These are phyloP conservation scores for Pichia occidentalis DNA, from an alignment of 805 yeast species.

Conservation along the genomic window DNA sequence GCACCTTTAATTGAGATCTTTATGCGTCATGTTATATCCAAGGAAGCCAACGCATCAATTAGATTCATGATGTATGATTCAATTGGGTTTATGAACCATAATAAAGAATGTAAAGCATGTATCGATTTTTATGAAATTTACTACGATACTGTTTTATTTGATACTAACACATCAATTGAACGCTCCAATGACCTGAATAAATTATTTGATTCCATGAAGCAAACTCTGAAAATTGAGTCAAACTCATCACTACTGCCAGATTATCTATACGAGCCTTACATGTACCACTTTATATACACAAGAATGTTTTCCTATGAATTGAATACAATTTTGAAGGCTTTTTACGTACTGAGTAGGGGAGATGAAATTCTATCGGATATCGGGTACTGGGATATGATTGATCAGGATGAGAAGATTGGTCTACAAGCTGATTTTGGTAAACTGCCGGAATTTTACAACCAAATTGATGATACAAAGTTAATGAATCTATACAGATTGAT, in stretches of 20 bases:
- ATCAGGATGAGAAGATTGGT: background rate
- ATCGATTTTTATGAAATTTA: constrained; percentile 3
- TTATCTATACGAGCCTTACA: constrained; percentile 3
- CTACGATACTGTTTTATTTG: background rate
- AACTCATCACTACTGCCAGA: background rate
- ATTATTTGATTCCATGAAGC: background rate
- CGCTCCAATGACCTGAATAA: background rate
- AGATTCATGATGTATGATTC: constrained; percentile 7
- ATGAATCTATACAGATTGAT: constrained; percentile 6
- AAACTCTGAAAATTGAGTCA: background rate
- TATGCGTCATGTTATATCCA: constrained; percentile 6
- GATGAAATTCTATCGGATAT: background rate
- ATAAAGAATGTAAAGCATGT: background rate
- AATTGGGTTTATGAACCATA: background rate
- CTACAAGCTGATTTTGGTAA: background rate
- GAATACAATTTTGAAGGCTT: background rate
- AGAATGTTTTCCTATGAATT: constrained; percentile 2
- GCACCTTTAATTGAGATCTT: constrained; percentile 1
- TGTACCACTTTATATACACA: constrained; percentile 6
- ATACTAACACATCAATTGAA: background rate
- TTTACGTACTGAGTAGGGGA: constrained; percentile 3
- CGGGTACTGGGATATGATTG: constrained; percentile 13
- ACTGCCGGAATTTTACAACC: background rate
- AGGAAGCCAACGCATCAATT: background rate
- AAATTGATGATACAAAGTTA: constrained; percentile 3